Evolutionary conservation across 2,329 filamentous ascomycete genomes (phyloP).

Genomic region (Alternaria arborescens): DNA sequence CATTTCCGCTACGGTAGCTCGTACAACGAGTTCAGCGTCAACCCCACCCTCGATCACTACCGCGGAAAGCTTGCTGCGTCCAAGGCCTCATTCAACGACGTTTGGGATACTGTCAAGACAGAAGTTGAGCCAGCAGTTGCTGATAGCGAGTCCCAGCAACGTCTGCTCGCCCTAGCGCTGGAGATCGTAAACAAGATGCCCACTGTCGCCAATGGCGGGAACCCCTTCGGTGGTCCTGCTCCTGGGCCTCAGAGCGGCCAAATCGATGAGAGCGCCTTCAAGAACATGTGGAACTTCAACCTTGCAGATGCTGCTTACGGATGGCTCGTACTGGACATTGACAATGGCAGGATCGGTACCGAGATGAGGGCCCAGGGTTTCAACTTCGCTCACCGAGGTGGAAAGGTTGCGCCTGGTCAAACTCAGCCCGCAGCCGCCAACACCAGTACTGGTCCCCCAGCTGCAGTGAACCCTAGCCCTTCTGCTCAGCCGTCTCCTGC

Average conservation of each 20-base stretch:
- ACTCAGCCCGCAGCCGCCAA: slow-evolving; percentile 50
- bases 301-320: slow-evolving; percentile 96
- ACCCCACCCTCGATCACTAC: slow-evolving; percentile 97
- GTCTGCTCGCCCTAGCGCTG: slow-evolving; percentile 87
- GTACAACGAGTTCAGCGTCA: slow-evolving; percentile 99
- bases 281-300: slow-evolving; percentile 99
- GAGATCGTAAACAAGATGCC: slow-evolving; percentile 99
- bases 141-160: slow-evolving; percentile 93
- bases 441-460: slow-evolving; percentile 45
- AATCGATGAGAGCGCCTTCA: slow-evolving; percentile 98
- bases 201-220: slow-evolving; percentile 89
- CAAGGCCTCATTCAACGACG: slow-evolving; percentile 98
- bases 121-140: slow-evolving; percentile 95
- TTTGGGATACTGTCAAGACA: slow-evolving; percentile 97
- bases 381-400: slow-evolving; percentile 95
- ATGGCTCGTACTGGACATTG: slow-evolving; percentile 92
- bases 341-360: slow-evolving; percentile 93
- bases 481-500: slow-evolving; percentile 49
- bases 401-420: slow-evolving; percentile 66
- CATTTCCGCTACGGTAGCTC: slow-evolving; percentile 99
- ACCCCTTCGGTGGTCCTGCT: slow-evolving; percentile 90
- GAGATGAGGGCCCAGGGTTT: slow-evolving; percentile 99
- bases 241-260: slow-evolving; percentile 80
- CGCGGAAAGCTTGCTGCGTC: slow-evolving; percentile 97
- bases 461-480: slow-evolving; percentile 50